Evolutionary conservation across 257 asterid genomes (phyloP), one percentile per base, ranked within the genome.

Genomic region (Nicotiana otophora): DNA sequence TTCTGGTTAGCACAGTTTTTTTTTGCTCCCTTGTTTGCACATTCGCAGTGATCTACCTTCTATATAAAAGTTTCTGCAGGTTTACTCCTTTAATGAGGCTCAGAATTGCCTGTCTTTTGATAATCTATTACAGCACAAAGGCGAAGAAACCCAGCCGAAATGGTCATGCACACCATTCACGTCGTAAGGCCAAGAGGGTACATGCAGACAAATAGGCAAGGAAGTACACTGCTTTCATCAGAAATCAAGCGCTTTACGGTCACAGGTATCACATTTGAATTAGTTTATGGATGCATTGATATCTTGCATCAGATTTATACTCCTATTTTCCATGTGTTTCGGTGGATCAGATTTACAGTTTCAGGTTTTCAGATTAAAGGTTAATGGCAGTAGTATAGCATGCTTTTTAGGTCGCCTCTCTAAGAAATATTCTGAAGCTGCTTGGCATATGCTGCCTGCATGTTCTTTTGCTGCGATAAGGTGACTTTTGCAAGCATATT

Each of bases 1-100:
- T 90, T 88, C 87, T 7, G 96, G 97, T 94, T 70, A 88, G 97
- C 88, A 65, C 66, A 48, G 63, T 77, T 60, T 19, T 31, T 23
- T 58, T 26, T 57, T 42, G 19, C 82, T 60, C 64, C 81, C 10
- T 57, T 77, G 31, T 23, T 33, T 46, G 15, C 20, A 0, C 0
- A 46, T 72, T 23, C 23, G 8, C 61, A 46, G 36, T 46, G 79
- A 26, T 72, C 61, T 46, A 23, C 79, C 39, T 67, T 78, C 33
- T 9, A 28, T 26, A 1, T 48, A 14, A 19, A 72, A 46, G 11
- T 16, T 12, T 7, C 14, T 23, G 78, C 57, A 31, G 60, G 53
- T 77, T 30, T 14, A 4, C 31, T 23, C 54, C 36, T 57, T 23
- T 30, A 1, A n/a, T 60, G 11, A 10, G 31, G 30, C 64, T 81